These are phyloP conservation scores for Cnidoscolus chayamansa DNA, from an alignment of 441 rosid species.

Conservation along the genomic window DNA sequence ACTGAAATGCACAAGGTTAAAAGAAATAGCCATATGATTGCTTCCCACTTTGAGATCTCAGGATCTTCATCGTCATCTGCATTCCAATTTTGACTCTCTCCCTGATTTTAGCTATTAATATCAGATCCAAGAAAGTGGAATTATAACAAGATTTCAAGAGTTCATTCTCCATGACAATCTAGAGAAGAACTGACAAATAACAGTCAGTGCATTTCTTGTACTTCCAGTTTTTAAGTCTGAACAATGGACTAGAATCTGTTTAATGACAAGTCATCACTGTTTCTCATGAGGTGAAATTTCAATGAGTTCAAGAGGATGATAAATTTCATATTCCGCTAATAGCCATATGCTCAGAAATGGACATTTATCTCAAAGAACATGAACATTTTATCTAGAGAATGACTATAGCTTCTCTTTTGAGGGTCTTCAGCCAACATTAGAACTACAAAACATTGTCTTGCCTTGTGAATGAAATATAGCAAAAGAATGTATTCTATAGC, in stretches of 20 bases:
- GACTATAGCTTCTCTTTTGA: neutral
- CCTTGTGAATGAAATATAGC: neutral
- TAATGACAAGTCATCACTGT: neutral
- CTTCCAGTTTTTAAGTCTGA: neutral
- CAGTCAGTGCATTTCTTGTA: neutral
- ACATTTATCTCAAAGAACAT: neutral
- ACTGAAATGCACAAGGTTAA: slow-evolving; percentile 85
- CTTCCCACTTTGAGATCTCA: slow-evolving; percentile 80
- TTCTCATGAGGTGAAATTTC: neutral
- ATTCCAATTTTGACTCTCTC: slow-evolving; percentile 45
- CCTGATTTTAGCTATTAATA: slow-evolving; percentile 39
- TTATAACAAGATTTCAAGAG: neutral
- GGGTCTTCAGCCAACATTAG: neutral
- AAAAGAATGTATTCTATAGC: neutral
- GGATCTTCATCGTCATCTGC: slow-evolving; percentile 60
- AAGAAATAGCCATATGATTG: slow-evolving; percentile 66
- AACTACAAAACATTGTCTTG: neutral
- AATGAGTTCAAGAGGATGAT: neutral
- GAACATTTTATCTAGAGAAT: neutral
- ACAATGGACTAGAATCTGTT: neutral
- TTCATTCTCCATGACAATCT: neutral
- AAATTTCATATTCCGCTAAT: neutral
- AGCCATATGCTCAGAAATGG: neutral
- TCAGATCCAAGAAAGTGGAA: slow-evolving; percentile 13
- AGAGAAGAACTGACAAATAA: slow-evolving; percentile 1